A percentile compares a stretch with the other conserved stretches of the same genome.
These are phyloP conservation scores for Beta lomatogona DNA, from an alignment of 179 eudicot species.

Conservation along the genomic window DNA sequence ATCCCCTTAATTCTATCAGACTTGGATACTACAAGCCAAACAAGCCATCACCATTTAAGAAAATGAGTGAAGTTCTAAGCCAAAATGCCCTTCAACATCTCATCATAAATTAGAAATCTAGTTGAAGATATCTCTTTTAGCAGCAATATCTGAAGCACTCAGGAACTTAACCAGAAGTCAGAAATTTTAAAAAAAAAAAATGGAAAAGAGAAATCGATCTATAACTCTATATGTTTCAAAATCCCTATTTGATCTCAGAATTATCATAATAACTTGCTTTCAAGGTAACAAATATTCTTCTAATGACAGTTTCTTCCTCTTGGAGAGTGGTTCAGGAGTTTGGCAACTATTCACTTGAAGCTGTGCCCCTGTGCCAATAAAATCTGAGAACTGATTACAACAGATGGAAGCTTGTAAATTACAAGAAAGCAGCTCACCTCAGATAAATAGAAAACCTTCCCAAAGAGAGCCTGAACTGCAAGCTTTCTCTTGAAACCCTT, in stretches of 20 bases:
- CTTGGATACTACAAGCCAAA: not conserved
- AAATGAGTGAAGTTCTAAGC: not conserved
- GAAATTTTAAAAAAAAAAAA: not conserved
- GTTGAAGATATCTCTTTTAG: not conserved
- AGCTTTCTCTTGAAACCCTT: slow-evolving; percentile 90
- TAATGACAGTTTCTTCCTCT: not conserved
- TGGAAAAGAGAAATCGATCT: not conserved
- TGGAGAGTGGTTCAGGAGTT: not conserved
- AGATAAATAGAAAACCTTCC: slow-evolving; percentile 83
- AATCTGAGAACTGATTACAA: not conserved
- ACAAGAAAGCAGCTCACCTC: slow-evolving; percentile 55
- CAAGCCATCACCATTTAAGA: not conserved
- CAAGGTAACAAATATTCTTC: not conserved
- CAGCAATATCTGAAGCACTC: not conserved
- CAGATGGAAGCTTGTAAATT: not conserved
- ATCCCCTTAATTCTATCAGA: not conserved
- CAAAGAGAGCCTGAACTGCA: slow-evolving; percentile 92
- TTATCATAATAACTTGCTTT: not conserved
- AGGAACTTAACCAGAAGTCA: not conserved
- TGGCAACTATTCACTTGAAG: not conserved
- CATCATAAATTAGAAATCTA: not conserved
- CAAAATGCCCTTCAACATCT: not conserved
- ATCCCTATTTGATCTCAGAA: no score
- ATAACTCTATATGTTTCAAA: not conserved
- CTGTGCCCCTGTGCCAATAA: not conserved